Base-by-base conservation (phyloP, 2,329 filamentous ascomycete species). In the Fusarium beomiforme region DNA sequence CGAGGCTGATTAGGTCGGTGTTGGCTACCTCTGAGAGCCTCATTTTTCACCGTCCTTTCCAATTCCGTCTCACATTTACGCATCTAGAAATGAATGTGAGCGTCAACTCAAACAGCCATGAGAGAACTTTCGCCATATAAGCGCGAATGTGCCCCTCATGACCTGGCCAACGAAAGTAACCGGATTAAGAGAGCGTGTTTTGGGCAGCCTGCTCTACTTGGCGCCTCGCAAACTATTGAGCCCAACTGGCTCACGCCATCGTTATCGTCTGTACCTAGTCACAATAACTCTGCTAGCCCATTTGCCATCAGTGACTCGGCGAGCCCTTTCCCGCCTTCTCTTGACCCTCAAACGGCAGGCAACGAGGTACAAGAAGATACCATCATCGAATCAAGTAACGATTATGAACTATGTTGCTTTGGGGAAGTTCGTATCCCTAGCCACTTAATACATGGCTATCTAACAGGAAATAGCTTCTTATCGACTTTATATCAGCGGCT, bases 401-500 rank as follows among this genome's bases (percentile, higher is more conserved):
- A 41, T 8, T 42, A 21, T 6, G 34, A 54, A 8, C 36, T 29
- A 19, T 54, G 50, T 11, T 54, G 50, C 4, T 17, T 54, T 4
- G 50, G 50, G 17, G 36, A 54, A 7, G 36, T 54, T 54, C 6
- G 36, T 54, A 6, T 19, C 19, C 10, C n/a, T 13, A 5, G 4
- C 5, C 7, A 5, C 6, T 3, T 6, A 4, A 5, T 8, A 21
- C 0, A 13, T 41, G 34, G 11, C 3, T 13, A 6, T 3, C 2
- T 5, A 4, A 19, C 42, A 54, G 42, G 19, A 6, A 54, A 14
- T 31, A 54, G 50, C 50, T 54, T 54, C 50, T 42, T 2, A 41
- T 54, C n/a, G 50, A 54, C 6, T 54, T 54, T 5, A 31, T 13
- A 14, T 41, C 50, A 9, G 13, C 24, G 6, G 50, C 26, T 9